A percentile compares a stretch with the other conserved stretches of the same genome.
phyloP scores from a whole-genome alignment of 148 eudicot genomes.

The Nyssa sinensis region DNA sequence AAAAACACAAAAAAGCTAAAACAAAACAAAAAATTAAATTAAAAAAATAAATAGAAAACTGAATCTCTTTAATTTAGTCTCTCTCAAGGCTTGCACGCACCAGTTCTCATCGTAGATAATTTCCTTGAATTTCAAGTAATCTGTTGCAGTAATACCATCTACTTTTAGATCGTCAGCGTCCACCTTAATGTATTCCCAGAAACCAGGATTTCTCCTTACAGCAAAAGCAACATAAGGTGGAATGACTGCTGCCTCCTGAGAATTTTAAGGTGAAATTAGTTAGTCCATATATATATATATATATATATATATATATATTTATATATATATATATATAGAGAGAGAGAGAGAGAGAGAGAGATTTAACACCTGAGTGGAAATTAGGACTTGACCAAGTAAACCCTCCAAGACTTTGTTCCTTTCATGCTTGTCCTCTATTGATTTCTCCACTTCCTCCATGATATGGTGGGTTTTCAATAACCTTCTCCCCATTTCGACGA shows the following conservation, averaged over 20 bases:
- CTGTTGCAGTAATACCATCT: conserved; percentile 56
- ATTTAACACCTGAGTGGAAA: conserved; percentile 90
- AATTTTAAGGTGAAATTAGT: no score
- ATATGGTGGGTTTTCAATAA: conserved; percentile 68
- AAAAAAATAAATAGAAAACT: no score
- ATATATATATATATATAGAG: no score
- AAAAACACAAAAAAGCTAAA: no score
- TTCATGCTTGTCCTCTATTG: conserved; percentile 67
- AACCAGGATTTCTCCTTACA: conserved; percentile 73
- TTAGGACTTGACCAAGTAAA: conserved; percentile 70
- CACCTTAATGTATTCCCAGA: conserved; percentile 73
- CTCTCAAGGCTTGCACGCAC: no score
- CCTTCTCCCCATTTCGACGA: conserved; percentile 53
- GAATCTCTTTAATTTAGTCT: no score
- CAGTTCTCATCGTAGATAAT: conserved; percentile 64
- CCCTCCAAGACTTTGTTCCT: conserved; percentile 72
- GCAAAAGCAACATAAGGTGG: conserved; percentile 86
- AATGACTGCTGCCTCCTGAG: conserved; percentile 91
- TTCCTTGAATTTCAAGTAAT: conserved; percentile 78
- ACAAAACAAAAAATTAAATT: no score
- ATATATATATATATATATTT: no score
- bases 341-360: no score
- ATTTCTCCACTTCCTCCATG: conserved; percentile 60
- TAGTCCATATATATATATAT: no score
- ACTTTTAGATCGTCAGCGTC: conserved; percentile 61